These are phyloP conservation scores for Ramularia collo-cygni DNA, from an alignment of 2,329 filamentous ascomycete species.

Conservation along the genomic window DNA sequence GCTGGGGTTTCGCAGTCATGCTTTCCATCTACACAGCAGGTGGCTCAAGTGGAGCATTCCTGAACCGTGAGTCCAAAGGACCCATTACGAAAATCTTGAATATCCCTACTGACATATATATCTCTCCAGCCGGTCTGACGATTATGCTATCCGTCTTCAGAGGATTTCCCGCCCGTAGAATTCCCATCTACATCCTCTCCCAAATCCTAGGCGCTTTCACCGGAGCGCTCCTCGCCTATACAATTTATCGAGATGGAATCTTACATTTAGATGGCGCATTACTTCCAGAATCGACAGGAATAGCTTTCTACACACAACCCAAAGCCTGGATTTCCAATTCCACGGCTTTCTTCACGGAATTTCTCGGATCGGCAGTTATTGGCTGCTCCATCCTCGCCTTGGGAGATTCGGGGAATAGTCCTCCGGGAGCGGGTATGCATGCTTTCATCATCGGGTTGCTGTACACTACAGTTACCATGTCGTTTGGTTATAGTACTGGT, in stretches of 20 bases:
- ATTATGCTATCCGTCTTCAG: slow-evolving; percentile 40
- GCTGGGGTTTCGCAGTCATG: slow-evolving; percentile 52
- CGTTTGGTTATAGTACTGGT: slow-evolving; percentile 43
- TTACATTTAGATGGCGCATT: slow-evolving; percentile 34
- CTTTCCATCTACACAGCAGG: slow-evolving; percentile 37
- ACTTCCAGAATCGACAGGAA: slow-evolving; percentile 17
- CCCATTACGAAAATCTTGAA: no score
- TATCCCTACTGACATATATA: no score
- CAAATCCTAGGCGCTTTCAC: slow-evolving; percentile 49
- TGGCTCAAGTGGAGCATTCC: slow-evolving; percentile 42
- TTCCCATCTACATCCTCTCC: slow-evolving; percentile 45
- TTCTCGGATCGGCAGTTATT: slow-evolving; percentile 30
- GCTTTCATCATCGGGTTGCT: slow-evolving; percentile 45
- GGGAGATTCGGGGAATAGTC: slow-evolving; percentile 24
- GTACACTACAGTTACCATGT: slow-evolving; percentile 32
- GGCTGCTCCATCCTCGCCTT: slow-evolving; percentile 36
- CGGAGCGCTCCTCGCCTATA: slow-evolving; percentile 43
- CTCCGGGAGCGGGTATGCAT: slow-evolving; percentile 45
- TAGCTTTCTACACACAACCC: slow-evolving; percentile 24
- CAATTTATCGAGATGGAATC: slow-evolving; percentile 36
- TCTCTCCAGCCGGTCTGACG: slow-evolving; percentile 36
- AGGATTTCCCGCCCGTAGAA: slow-evolving; percentile 47
- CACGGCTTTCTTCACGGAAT: slow-evolving; percentile 44
- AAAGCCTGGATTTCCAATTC: slow-evolving; percentile 20
- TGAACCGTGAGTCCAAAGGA: slow-evolving; percentile 38